Evolutionary conservation across 1,284 basidiomycete genomes (phyloP), one percentile per base, ranked within the genome.

Genomic region (Pascua sp.): DNA sequence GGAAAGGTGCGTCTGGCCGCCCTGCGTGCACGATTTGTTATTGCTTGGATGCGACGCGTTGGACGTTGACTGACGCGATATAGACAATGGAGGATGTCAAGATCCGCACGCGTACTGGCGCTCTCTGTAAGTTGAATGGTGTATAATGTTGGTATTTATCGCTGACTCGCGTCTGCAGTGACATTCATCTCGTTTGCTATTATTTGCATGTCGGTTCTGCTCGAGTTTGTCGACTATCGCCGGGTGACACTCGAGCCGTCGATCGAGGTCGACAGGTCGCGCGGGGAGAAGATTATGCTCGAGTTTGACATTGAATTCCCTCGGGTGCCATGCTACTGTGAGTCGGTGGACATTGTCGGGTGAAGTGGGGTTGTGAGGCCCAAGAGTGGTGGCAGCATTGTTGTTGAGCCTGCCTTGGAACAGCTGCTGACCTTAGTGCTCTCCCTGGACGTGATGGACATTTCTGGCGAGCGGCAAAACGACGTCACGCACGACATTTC

Each of bases 81-180:
- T 55, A 95, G 94, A 97, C 93, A 41, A 91, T 90, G 78, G 93
- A 97, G 73, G 93, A 97, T 82, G 93, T 97, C 63, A 96, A 96
- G 80, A 90, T 97, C 80, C 92, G 92, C 81, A 97, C 94, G 43
- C 85, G 90, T 63, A 93, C 90, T 42, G 92, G 92, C 66, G 92
- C 91, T 68, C 81, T 95, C 68, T 82, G 91, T 94, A 69, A 77
- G 89, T 81, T 47, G 40, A 12, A 9, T 43, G 38, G 24, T 47
- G 42, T 5, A 41, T 16, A 38, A 55, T 11, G 55, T 59, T 60
- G 13, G n/a, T n/a, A n/a, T n/a, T n/a, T n/a, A n/a, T 58, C 55
- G 24, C 60, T 58, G 38, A 49, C 46, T 18, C 1, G 24, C 24
- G 24, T 32, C 7, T 32, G 7, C 66, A 94, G 91, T 99, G 79